phyloP scores from a whole-genome alignment of 352 stramenopile species.

The Globisporangium recalcitrans region DNA sequence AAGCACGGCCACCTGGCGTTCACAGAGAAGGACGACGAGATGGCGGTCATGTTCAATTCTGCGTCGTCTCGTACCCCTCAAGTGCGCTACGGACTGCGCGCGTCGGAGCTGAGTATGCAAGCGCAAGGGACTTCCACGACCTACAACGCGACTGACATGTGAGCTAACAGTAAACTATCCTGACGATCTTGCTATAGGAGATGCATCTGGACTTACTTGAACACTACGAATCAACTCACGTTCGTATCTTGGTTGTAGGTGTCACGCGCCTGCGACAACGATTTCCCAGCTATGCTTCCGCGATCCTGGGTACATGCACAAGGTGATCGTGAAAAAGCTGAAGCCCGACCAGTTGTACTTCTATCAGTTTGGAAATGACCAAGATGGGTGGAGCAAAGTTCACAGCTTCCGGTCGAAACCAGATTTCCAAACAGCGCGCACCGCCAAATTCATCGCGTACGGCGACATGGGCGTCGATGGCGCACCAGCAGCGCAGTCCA shows the following conservation, averaged over 20 bases:
- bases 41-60: constrained; percentile 69
- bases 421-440: neutral
- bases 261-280: constrained; percentile 45
- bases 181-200: too few relatives aligned
- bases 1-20: constrained; percentile 70
- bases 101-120: constrained; percentile 20
- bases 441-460: constrained; percentile 75
- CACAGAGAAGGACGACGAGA: constrained; percentile 34
- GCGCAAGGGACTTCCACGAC: neutral
- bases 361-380: constrained; percentile 58
- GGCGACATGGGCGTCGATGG: constrained; percentile 72
- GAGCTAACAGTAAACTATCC: too few relatives aligned
- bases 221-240: too few relatives aligned
- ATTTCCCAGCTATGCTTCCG: constrained; percentile 40
- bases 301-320: constrained; percentile 63
- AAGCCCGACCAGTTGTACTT: constrained; percentile 40
- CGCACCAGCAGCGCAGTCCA: constrained; percentile 48
- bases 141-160: constrained; percentile 35
- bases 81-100: constrained; percentile 33
- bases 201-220: too few relatives aligned
- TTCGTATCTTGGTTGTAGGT: constrained; percentile 24
- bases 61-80: constrained; percentile 34
- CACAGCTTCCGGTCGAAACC: constrained; percentile 28
- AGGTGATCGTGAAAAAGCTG: constrained; percentile 43
- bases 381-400: constrained; percentile 39